Base-by-base conservation (phyloP, 768 basidiomycete genomes). In the Polyporus arcularius region DNA sequence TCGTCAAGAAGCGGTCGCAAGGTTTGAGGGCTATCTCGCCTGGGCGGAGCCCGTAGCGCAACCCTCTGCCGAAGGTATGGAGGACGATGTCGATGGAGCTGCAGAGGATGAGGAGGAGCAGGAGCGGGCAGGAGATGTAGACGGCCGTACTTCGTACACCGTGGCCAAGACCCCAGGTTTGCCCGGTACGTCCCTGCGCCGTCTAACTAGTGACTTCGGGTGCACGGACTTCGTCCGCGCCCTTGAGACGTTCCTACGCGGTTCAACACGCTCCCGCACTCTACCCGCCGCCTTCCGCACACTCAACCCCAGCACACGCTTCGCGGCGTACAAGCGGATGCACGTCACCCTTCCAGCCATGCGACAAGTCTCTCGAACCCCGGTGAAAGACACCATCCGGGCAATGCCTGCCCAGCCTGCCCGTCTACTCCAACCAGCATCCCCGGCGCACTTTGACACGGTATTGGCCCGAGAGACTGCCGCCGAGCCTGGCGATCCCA, bases 1-100 rank as follows among this genome's bases (percentile, higher is more conserved):
- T 31, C 66, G 69, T 1, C 57, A 63, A 40, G 73, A 77, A 55
- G 70, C 72, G 46, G 55, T 75, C 12, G n/a, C 18, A 14, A 49
- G 57, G 4, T 72, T 73, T 43, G 21, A 60, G 2, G 55, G 69
- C 1, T 78, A 62, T 48, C 64, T 80, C 8, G 12, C 55, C 5
- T 77, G 74, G 70, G 35, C 40, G 2, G 41, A 43, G 12, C 53
- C 42, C 10, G 15, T 21, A 16, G 11, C 18, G 35, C 15, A 10
- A 4, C 4, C 26, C 18, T 4, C 9, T 3, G 32, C 5, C 7
- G 11, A 4, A 12, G 4, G 6, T 38, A 6, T 11, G 49, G 49
- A 21, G 4, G 46, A 18, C 11, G 46, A 18, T 8, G 47, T 47
- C 45, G n/a, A 40, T 30, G 47, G 38, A 1, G n/a, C n/a, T n/a